Evolutionary conservation across 805 yeast species (phyloP).

Genomic region (Candida coleopterorum): DNA sequence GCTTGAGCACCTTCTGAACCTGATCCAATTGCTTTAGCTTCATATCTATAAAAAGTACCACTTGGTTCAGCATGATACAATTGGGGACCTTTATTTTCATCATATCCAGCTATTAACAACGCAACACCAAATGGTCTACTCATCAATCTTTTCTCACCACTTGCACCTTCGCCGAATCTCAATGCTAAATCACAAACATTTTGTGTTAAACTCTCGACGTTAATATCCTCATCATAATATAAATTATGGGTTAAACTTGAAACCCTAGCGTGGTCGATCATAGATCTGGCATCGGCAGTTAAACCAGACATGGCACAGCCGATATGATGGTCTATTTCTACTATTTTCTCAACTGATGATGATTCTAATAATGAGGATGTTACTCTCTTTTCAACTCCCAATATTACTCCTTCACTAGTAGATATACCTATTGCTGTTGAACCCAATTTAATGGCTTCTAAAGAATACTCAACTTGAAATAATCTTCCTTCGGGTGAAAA

Average conservation of each 20-base stretch:
- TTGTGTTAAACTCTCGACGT: conserved; percentile 91
- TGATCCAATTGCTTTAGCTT: conserved; percentile 98
- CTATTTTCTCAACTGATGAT: conserved; percentile 90
- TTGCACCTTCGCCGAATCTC: conserved; percentile 95
- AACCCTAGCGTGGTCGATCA: conserved; percentile 98
- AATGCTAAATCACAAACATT: conserved; percentile 95
- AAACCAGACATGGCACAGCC: conserved; percentile 99
- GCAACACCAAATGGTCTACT: conserved; percentile 99
- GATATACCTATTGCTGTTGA: conserved; percentile 97
- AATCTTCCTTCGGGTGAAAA: conserved; percentile 98
- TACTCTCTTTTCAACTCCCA: conserved; percentile 96
- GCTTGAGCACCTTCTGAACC: conserved; percentile 99
- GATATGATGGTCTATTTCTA: conserved; percentile 88
- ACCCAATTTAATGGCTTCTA: conserved; percentile 95
- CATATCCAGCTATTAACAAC: conserved; percentile 88
- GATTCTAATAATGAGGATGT: conserved; percentile 89
- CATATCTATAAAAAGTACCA: conserved; percentile 95
- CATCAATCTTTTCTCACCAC: conserved; percentile 93
- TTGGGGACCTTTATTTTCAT: conserved; percentile 91
- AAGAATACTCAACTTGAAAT: conserved; percentile 95
- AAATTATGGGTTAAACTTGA: conserved; percentile 81
- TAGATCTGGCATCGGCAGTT: conserved; percentile 97
- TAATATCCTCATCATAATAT: conserved; percentile 87
- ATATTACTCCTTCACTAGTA: conserved; percentile 91
- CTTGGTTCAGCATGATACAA: conserved; percentile 98